Evolutionary conservation across 169 alveolate genomes (phyloP).

Genomic region (Plasmodium fragile): DNA sequence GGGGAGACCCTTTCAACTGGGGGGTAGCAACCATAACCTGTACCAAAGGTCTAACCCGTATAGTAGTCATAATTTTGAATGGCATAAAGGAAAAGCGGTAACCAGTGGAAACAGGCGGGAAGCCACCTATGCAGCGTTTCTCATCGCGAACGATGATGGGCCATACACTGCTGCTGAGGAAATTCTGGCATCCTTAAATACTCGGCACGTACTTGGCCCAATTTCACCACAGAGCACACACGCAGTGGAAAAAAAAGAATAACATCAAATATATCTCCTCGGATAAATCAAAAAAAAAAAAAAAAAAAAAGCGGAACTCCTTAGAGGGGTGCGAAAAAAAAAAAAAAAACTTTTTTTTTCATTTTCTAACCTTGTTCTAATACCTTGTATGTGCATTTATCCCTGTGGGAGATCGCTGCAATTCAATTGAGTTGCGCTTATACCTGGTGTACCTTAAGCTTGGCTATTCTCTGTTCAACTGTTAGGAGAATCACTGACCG

Average conservation of each 20-base stretch:
- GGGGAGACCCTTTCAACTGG: neutral
- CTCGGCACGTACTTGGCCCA: neutral
- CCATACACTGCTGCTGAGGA: neutral
- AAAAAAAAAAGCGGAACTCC: neutral
- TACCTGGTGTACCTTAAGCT: neutral
- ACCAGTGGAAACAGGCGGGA: neutral
- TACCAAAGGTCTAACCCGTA: neutral
- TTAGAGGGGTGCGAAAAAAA: neutral
- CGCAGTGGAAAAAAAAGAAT: neutral
- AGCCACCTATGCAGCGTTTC: neutral
- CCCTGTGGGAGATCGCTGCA: neutral
- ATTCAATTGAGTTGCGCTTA: neutral
- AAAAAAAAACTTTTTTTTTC: neutral
- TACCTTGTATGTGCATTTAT: neutral
- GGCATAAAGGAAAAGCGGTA: neutral
- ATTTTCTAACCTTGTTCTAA: neutral
- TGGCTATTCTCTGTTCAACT: neutral
- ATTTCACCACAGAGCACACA: neutral
- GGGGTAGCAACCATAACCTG: neutral
- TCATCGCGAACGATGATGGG: neutral
- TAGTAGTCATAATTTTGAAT: neutral
- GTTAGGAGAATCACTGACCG: neutral
- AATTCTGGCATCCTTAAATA: neutral
- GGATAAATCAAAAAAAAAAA: neutral
- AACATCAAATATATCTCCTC: neutral